Conservation (phyloP, 108 stramenopile species). For the Conticribra weissflogii region DNA sequence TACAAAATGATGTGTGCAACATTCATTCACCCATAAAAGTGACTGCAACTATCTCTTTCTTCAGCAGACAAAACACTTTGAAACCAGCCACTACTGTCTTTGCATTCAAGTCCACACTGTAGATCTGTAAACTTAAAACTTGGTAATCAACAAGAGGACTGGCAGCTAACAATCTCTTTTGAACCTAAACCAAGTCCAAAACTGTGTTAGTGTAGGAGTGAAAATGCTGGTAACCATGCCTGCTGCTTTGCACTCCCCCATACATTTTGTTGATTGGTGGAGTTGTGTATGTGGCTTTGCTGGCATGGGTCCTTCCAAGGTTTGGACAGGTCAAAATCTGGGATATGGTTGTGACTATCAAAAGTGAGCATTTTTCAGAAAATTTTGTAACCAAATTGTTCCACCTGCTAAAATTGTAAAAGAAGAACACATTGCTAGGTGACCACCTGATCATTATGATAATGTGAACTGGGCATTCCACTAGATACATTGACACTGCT, state of each 20-base stretch:
- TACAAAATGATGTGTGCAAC: too few relatives aligned
- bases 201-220: not conserved
- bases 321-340: not conserved
- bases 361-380: not conserved
- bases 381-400: constrained; percentile 15
- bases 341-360: too few relatives aligned
- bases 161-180: too few relatives aligned
- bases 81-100: too few relatives aligned
- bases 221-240: not conserved
- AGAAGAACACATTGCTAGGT: constrained; percentile 20
- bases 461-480: constrained; percentile 9
- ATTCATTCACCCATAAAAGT: too few relatives aligned
- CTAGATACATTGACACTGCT: constrained; percentile 33
- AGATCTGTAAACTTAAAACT: too few relatives aligned
- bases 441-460: constrained; percentile 18
- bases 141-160: too few relatives aligned
- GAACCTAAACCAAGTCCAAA: too few relatives aligned
- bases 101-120: too few relatives aligned
- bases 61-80: too few relatives aligned
- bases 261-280: not conserved
- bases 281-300: not conserved
- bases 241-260: not conserved
- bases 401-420: constrained; percentile 15
- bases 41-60: too few relatives aligned
- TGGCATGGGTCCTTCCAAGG: not conserved